These are phyloP conservation scores for Penicillium daleae DNA, from an alignment of 495 filamentous ascomycete species.

Conservation along the genomic window DNA sequence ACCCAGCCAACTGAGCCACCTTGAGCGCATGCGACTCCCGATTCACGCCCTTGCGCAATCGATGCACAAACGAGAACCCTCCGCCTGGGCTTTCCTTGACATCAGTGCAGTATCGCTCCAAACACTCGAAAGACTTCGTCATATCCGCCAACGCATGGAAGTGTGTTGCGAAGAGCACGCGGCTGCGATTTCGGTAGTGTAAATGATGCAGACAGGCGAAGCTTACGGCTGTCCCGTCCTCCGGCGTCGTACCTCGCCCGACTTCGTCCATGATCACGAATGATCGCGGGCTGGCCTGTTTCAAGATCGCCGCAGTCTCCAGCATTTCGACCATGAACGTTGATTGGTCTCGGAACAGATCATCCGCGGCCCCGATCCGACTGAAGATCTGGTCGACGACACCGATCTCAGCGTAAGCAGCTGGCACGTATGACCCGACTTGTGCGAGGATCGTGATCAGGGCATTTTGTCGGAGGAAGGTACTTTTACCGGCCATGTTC, in stretches of 20 bases:
- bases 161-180: conserved; percentile 91
- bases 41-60: conserved; percentile 80
- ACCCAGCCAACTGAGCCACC: conserved; percentile 82
- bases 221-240: conserved; percentile 86
- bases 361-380: conserved; percentile 89
- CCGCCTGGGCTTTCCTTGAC: conserved; percentile 68
- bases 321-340: conserved; percentile 82
- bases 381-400: conserved; percentile 93
- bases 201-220: conserved; percentile 87
- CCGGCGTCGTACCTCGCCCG: conserved; percentile 88
- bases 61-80: conserved; percentile 84
- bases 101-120: conserved; percentile 90
- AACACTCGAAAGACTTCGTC: conserved; percentile 60
- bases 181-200: conserved; percentile 71
- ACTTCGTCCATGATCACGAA: conserved; percentile 99
- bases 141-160: conserved; percentile 87
- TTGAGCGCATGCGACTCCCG: conserved; percentile 86
- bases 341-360: conserved; percentile 87
- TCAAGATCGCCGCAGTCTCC: conserved; percentile 56
- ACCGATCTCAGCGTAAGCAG: conserved; percentile 79
- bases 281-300: conserved; percentile 55
- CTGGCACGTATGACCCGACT: conserved; percentile 88
- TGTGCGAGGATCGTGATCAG: conserved; percentile 92
- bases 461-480: conserved; percentile 92
- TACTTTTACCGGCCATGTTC: conserved; percentile 99